Base-by-base conservation (phyloP, 306 rosid genomes). In the Dalbergia cultrata region DNA sequence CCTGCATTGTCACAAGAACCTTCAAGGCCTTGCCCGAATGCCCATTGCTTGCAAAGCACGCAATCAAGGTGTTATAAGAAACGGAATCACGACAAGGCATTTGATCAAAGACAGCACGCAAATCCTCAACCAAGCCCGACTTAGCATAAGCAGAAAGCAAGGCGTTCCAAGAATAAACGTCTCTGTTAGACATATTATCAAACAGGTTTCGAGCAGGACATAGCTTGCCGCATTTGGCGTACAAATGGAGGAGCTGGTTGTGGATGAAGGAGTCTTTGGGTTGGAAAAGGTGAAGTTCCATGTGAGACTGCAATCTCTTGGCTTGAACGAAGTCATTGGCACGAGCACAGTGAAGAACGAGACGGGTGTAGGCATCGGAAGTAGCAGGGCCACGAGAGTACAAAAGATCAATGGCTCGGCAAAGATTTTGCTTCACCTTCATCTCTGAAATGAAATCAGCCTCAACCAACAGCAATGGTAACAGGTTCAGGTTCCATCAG, bases 231-330 rank as follows among this genome's bases (percentile, higher is more conserved):
- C 43, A 78, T 78, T 87, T 87, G 1, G 87, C 92, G 52, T 86
- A 87, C 70, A 87, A 75, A 59, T 86, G 89, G 67, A 88, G 89
- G 65, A 91, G 84, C 67, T 88, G 89, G 61, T 90, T 92, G 5
- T 88, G 91, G 76, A 92, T 33, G 59, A 92, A 90, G 39, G 92
- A 69, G 58, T 84, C 84, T 8, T 62, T 17, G 54, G 94, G 88
- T 75, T 84, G 89, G 67, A 92, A 88, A 56, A 85, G 84, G 87
- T 90, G 79, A 78, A 66, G 79, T 13, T 88, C 90, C 91, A 92
- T 92, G 88, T 90, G 94, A 59, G 90, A 86, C 58, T 90, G 90
- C 78, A 90, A 59, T 79, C 90, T 85, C 89, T 86, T 90, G 43
- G 89, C 93, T 83, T 88, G 91, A 52, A 65, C 57, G 63, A 87